Conservation (phyloP, 495 filamentous ascomycete species). For the Parathielavia appendiculata region DNA sequence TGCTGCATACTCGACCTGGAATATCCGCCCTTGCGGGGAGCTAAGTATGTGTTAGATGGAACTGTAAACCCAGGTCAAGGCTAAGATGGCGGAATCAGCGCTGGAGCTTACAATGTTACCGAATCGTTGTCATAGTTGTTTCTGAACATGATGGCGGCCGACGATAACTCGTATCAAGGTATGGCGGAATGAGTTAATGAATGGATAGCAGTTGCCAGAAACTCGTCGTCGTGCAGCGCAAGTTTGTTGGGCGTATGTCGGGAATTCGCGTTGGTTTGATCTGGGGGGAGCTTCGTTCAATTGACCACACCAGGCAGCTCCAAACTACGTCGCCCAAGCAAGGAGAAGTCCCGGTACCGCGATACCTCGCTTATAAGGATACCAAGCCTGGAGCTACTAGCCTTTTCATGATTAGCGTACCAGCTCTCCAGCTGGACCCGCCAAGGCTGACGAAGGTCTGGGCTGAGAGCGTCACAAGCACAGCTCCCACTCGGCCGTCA, state of each 20-base stretch:
- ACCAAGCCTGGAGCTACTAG: background rate
- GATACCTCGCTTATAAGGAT: constrained; percentile 14
- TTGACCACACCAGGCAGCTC: constrained; percentile 30
- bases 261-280: constrained; percentile 8
- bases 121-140: constrained; percentile 99
- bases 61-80: background rate
- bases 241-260: constrained; percentile 9
- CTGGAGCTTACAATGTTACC: constrained; percentile 82
- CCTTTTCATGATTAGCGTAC: background rate
- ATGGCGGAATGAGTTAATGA: background rate
- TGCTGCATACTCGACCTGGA: constrained; percentile 98
- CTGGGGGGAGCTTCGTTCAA: constrained; percentile 12
- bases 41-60: constrained; percentile 42
- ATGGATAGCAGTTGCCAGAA: background rate
- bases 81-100: constrained; percentile 5
- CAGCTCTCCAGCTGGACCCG: constrained; percentile 8
- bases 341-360: constrained; percentile 10
- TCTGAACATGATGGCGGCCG: constrained; percentile 73
- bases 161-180: background rate
- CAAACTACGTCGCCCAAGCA: constrained; percentile 32
- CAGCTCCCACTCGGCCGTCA: constrained; percentile 24
- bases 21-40: constrained; percentile 98
- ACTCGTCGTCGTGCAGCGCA: constrained; percentile 1
- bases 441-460: constrained; percentile 29
- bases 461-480: constrained; percentile 12